Percentiles rank a stretch among this genome's conserved stretches.
phyloP scores from a whole-genome alignment of 768 basidiomycete genomes.

The Mrakia gelida region DNA sequence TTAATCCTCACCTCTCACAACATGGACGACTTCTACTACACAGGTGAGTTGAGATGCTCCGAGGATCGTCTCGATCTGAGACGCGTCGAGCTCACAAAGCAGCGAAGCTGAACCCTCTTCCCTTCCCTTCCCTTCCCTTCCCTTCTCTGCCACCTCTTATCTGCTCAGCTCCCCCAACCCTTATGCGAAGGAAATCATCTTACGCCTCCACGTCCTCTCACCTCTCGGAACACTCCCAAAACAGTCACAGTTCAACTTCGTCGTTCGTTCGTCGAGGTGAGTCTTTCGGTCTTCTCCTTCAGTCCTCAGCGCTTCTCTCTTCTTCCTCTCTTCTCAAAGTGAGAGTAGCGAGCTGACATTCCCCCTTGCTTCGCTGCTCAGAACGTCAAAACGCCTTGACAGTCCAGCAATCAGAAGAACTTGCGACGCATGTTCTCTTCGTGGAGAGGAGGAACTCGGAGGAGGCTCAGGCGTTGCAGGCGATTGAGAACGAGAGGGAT shows the following conservation, averaged over 20 bases:
- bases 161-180: too few relatives aligned
- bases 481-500: neutral
- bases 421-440: neutral
- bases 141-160: too few relatives aligned
- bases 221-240: neutral
- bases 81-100: too few relatives aligned
- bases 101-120: too few relatives aligned
- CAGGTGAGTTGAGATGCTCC: too few relatives aligned
- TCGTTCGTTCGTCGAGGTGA: neutral
- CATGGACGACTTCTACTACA: too few relatives aligned
- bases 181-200: too few relatives aligned
- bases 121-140: too few relatives aligned
- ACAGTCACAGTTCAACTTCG: neutral
- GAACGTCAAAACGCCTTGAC: neutral
- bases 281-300: neutral
- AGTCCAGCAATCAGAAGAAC: neutral
- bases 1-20: too few relatives aligned
- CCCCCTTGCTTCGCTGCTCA: neutral
- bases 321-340: neutral
- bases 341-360: too few relatives aligned
- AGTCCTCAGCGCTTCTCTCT: neutral
- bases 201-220: too few relatives aligned
- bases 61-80: too few relatives aligned
- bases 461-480: neutral
- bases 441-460: neutral